Percentiles rank a stretch among this genome's conserved stretches.
These are phyloP conservation scores for Arxiozyma telluris DNA, from an alignment of 1,139 yeast genomes.

Conservation along the genomic window DNA sequence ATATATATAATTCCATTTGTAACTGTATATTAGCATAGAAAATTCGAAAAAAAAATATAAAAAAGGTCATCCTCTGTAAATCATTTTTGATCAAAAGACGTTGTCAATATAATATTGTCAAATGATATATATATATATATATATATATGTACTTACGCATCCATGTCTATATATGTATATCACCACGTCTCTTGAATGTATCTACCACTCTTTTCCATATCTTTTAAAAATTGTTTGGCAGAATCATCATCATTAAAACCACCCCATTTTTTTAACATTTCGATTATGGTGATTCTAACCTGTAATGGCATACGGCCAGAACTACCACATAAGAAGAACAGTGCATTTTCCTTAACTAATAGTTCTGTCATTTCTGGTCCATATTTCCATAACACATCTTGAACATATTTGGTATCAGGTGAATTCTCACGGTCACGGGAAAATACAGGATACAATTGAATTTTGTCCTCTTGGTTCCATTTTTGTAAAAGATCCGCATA, in stretches of 20 bases:
- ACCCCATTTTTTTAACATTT: constrained; percentile 42
- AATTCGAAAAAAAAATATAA: no score
- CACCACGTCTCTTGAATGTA: constrained; percentile 93
- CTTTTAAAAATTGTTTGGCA: constrained; percentile 44
- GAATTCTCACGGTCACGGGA: constrained; percentile 46
- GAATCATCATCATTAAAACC: constrained; percentile 33
- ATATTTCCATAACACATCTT: constrained; percentile 52
- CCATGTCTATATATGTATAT: background rate
- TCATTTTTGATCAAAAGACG: background rate
- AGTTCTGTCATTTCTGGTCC: constrained; percentile 42
- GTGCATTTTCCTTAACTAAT: constrained; percentile 46
- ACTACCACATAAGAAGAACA: constrained; percentile 78
- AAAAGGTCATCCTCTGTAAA: background rate
- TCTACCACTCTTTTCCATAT: constrained; percentile 57
- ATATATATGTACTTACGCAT: background rate
- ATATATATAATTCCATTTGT: background rate
- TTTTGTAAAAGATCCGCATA: constrained; percentile 49
- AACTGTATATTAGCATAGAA: background rate
- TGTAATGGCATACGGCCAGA: constrained; percentile 94
- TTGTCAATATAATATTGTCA: background rate
- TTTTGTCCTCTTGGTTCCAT: constrained; percentile 29
- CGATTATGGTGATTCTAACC: constrained; percentile 67
- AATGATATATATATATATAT: background rate
- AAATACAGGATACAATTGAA: constrained; percentile 46
- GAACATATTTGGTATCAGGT: constrained; percentile 52